Base-by-base conservation (phyloP, 495 filamentous ascomycete species). In the Schizothecium vesticola region DNA sequence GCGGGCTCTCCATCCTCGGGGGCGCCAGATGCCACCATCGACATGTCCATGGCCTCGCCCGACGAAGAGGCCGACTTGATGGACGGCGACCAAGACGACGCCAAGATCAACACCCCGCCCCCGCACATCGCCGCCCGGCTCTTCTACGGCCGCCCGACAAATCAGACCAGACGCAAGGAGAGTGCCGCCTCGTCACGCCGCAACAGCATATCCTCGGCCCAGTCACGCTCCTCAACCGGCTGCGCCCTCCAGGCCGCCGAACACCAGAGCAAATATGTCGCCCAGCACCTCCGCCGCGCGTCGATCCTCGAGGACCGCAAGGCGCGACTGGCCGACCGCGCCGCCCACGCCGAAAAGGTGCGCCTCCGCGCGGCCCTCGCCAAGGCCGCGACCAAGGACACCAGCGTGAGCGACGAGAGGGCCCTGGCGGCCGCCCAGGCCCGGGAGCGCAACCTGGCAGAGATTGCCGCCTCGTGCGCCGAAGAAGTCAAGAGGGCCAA, bases 271-370 rank as follows among this genome's bases (percentile, higher is more conserved):
- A 91, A 91, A 72, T 86, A 94, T 78, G 83, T 97, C 65, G 93
- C 92, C 33, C 93, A 96, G 74, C 92, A 97, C 74, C 86, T 97
- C 51, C 92, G 94, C 31, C 91, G 94, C 59, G 90, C 91, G 9
- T 94, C 92, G 25, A 96, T 99, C 64, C 85, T 98, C 66, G 94
- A 99, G 77, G 91, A 86, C 73, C 91, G 95, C 56, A 97, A 97
- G 77, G 95, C 93, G 8, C 88, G 94, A 59, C 86, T 98, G 26
- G 95, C 96, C 64, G 95, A 97, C 76, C 87, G 94, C 57, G 96
- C 94, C 12, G 92, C 92, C 57, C 93, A 99, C 80, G 95, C 93
- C 60, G 95, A 99, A 77, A 94, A 97, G 81, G 95, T 99, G n/a
- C 91, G 95, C 66, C 81, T 95, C 64, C 90, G 91, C 65, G 95